These are phyloP conservation scores for Neonectria magnoliae DNA, from an alignment of 2,329 filamentous ascomycete species.

Conservation along the genomic window DNA sequence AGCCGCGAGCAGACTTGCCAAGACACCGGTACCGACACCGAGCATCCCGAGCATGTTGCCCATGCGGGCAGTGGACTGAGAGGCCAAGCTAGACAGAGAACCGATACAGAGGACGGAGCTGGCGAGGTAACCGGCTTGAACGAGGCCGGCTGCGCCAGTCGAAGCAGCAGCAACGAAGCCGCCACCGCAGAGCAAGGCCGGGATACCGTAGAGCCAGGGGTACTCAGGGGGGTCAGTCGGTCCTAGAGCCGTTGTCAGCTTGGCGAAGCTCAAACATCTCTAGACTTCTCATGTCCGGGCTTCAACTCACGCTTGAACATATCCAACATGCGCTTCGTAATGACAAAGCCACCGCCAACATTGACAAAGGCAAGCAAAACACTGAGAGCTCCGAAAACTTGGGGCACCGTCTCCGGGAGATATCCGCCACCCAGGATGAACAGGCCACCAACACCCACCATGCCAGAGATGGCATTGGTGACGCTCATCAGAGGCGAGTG, in stretches of 20 bases:
- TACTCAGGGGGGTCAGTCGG: constrained; percentile 90
- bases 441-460: constrained; percentile 89
- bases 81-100: constrained; percentile 83
- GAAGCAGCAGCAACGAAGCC: constrained; percentile 83
- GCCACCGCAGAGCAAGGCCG: constrained; percentile 79
- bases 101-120: constrained; percentile 87
- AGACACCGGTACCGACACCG: constrained; percentile 83
- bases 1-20: constrained; percentile 83
- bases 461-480: constrained; percentile 90
- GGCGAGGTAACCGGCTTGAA: constrained; percentile 87
- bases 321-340: constrained; percentile 93
- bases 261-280: rapidly evolving
- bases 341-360: constrained; percentile 87
- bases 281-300: not conserved
- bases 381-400: constrained; percentile 79
- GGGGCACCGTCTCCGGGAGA: constrained; percentile 80
- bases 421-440: constrained; percentile 90
- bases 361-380: constrained; percentile 90
- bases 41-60: constrained; percentile 89
- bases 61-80: constrained; percentile 83
- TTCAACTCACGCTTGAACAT: constrained; percentile 77
- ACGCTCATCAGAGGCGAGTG: constrained; percentile 93
- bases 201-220: constrained; percentile 85
- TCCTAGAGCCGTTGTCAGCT: constrained; percentile 51
- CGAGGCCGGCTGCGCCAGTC: constrained; percentile 83